These are phyloP conservation scores for Paralagenidium karlingii DNA, from an alignment of 352 stramenopile species.

Conservation along the genomic window DNA sequence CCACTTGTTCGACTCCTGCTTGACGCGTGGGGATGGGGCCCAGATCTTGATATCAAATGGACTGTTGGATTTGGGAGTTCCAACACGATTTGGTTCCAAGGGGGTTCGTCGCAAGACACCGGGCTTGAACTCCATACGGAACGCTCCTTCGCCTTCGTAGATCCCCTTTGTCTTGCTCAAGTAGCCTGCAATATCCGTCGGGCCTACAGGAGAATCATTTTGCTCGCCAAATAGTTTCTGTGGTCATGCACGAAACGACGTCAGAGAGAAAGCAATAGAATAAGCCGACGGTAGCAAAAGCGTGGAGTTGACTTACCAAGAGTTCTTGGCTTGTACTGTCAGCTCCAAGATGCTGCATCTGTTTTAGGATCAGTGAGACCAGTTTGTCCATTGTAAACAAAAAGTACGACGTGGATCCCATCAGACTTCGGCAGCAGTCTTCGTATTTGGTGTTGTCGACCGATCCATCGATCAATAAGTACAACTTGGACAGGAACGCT, in stretches of 20 bases:
- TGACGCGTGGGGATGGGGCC: conserved; percentile 67
- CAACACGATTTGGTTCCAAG: conserved; percentile 13
- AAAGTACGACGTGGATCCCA: conserved; percentile 85
- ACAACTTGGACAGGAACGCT: conserved; percentile 78
- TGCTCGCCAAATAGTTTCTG: conserved; percentile 55
- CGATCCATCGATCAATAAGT: conserved; percentile 74
- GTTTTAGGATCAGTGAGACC: conserved; percentile 72
- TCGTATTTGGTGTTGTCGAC: conserved; percentile 84
- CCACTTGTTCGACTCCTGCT: conserved; percentile 67
- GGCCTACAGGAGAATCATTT: conserved; percentile 10
- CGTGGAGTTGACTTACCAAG: conserved; percentile 9
- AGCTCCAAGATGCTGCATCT: conserved; percentile 77
- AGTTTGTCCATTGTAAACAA: conserved; percentile 89
- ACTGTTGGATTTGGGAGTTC: conserved; percentile 18
- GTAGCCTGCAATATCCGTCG: conserved; percentile 30
- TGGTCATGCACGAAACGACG: background rate
- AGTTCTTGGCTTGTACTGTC: conserved; percentile 75
- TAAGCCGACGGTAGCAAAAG: background rate
- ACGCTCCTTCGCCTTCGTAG: conserved; percentile 73
- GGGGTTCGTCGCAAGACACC: conserved; percentile 67
- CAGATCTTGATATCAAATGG: conserved; percentile 71
- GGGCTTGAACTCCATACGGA: conserved; percentile 75
- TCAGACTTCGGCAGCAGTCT: conserved; percentile 78
- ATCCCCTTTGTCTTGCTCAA: conserved; percentile 67
- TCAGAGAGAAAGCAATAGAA: background rate